phyloP scores from a whole-genome alignment of 257 asterid genomes.

The Solanum chilense region DNA sequence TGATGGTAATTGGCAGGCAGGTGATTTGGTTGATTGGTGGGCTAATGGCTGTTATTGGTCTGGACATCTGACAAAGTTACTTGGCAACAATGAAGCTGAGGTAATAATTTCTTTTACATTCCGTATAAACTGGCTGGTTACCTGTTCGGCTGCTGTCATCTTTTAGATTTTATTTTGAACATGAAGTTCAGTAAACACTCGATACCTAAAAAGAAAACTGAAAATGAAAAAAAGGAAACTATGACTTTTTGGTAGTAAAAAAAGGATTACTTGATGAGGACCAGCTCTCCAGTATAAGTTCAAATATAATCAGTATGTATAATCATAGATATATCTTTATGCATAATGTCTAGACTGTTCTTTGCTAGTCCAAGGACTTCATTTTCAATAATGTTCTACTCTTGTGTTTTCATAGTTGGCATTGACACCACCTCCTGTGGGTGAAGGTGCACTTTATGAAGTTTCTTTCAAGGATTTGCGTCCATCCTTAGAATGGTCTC shows the following conservation, averaged over 20 bases:
- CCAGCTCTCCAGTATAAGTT: not conserved
- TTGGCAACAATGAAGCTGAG: constrained; percentile 38
- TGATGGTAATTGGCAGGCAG: constrained; percentile 52
- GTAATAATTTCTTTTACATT: constrained; percentile 19
- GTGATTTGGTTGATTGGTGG: constrained; percentile 75
- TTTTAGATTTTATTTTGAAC: not conserved
- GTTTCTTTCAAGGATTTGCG: constrained; percentile 50
- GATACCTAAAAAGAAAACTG: not conserved
- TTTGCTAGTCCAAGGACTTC: not conserved
- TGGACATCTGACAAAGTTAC: constrained; percentile 37
- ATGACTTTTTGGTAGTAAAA: not conserved
- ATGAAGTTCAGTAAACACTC: not conserved
- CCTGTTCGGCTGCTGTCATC: not conserved
- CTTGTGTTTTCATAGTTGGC: constrained; percentile 29
- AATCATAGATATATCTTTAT: not conserved
- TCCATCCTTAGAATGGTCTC: constrained; percentile 82
- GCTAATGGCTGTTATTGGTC: constrained; percentile 40
- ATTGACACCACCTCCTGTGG: constrained; percentile 46
- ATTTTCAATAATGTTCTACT: not conserved
- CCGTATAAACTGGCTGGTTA: not conserved
- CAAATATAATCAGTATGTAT: not conserved
- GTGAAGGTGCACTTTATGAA: constrained; percentile 55
- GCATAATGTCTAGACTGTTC: not conserved
- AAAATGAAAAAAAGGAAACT: not conserved
- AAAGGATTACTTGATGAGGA: not conserved